Evolutionary conservation across 225 moss, liverwort and hornwort genomes (phyloP), one percentile per base, ranked within the genome.

Genomic region (Polytrichum commune): DNA sequence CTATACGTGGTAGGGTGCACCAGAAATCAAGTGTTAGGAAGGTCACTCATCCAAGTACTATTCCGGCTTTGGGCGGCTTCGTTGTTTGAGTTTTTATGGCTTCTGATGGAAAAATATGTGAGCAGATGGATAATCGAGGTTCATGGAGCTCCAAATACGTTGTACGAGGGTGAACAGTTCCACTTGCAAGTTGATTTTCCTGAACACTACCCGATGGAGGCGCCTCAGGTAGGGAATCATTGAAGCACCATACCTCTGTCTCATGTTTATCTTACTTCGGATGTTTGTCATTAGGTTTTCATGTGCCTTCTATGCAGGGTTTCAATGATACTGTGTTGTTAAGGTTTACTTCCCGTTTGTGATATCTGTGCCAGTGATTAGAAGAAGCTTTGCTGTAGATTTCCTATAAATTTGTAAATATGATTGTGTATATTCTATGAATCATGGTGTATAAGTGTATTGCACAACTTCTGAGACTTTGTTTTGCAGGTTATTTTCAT

Each of bases 101-200:
- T 46, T 46, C 46, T 46, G 46, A 46, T 46, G 46, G 46, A 46
- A 16, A 46, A 46, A 0, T 13, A 29, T 19, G 55, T 63, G 64
- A 71, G 75, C 85, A 96, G 96, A 87, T 97, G 96, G 96, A 92
- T 97, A 77, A 97, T 97, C 62, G 96, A 97, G 84, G 96, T 97
- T 46, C 86, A 93, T 71, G 96, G 96, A 82, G 96, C 94, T 61
- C 68, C 94, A 5, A 88, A 81, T 46, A 97, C 96, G 46, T 82
- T 97, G 77, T 97, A 97, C 67, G 82, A 92, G 69, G 83, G 85
- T 74, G 96, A 97, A 78, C 92, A 88, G 65, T 97, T 92, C 81
- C 88, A 97, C 82, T 87, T 94, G 79, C 96, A 97, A 85, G 96
- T 97, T 30, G 96, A 97, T 77, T 97, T 97, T 65, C 92, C 96